These are phyloP conservation scores for Pseudoscleropodium purum DNA, from an alignment of 225 moss, liverwort and hornwort genomes.

Conservation along the genomic window DNA sequence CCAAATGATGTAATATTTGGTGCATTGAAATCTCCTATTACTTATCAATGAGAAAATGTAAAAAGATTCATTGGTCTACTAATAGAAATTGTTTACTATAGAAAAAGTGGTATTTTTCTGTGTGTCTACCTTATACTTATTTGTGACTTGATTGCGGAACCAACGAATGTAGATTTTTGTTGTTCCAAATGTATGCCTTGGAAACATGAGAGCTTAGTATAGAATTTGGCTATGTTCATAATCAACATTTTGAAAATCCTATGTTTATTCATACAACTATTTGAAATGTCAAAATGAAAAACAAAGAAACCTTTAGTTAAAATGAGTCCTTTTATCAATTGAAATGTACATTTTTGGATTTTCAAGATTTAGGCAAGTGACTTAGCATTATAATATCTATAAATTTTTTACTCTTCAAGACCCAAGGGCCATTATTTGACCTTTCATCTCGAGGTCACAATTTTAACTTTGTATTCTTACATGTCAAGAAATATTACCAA, in stretches of 20 bases:
- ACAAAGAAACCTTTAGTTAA: fast-evolving
- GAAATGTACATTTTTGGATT: neutral
- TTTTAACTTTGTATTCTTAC: neutral
- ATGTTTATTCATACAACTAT: neutral
- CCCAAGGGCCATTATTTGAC: neutral
- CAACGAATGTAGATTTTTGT: fast-evolving
- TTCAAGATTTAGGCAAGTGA: neutral
- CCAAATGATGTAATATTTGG: neutral
- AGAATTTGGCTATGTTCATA: neutral
- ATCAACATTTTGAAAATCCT: neutral
- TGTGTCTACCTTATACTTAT: neutral
- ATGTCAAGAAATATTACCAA: neutral
- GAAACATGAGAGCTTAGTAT: neutral
- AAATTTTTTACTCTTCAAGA: neutral
- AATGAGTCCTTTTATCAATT: neutral
- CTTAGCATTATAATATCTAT: neutral
- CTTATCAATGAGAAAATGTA: neutral
- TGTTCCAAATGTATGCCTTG: neutral
- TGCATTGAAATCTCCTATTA: neutral
- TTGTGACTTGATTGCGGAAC: fast-evolving
- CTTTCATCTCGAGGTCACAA: neutral
- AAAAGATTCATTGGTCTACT: fast-evolving
- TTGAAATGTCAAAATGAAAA: neutral
- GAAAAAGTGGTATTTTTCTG: fast-evolving
- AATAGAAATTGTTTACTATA: fast-evolving